Evolutionary conservation across 139 green algal species (phyloP).

Genomic region (Haematococcus lacustris): DNA sequence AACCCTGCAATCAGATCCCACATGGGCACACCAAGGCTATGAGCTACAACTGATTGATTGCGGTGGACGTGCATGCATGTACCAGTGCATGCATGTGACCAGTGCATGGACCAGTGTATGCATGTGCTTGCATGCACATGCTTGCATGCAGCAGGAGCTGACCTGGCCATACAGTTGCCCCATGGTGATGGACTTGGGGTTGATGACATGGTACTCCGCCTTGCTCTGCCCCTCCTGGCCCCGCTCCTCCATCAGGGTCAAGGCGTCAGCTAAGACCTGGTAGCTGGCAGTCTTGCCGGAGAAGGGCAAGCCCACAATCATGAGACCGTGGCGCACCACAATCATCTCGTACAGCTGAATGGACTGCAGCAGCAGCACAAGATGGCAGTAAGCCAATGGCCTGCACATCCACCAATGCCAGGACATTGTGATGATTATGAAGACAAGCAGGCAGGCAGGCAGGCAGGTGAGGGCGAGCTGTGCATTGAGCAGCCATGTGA

Average conservation of each 20-base stretch:
- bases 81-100: not conserved
- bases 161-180: slow-evolving; percentile 74
- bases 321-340: slow-evolving; percentile 73
- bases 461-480: no score
- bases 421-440: no score
- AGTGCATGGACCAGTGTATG: no score
- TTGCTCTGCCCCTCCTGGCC: slow-evolving; percentile 42
- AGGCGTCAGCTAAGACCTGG: slow-evolving; percentile 43
- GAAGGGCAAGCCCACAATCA: slow-evolving; percentile 72
- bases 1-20: no score
- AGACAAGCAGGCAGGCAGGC: no score
- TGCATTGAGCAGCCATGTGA: no score
- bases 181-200: slow-evolving; percentile 81
- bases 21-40: no score
- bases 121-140: not conserved
- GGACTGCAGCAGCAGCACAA: slow-evolving; percentile 23
- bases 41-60: no score
- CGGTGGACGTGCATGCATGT: no score
- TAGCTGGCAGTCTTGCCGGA: slow-evolving; percentile 48
- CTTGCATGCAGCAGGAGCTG: not conserved
- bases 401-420: no score
- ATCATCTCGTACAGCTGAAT: slow-evolving; percentile 90
- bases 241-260: slow-evolving; percentile 41
- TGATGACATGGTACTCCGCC: slow-evolving; percentile 51
- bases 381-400: not conserved